Conservation (phyloP, 257 asterid species). For the Paulownia fortunei region DNA sequence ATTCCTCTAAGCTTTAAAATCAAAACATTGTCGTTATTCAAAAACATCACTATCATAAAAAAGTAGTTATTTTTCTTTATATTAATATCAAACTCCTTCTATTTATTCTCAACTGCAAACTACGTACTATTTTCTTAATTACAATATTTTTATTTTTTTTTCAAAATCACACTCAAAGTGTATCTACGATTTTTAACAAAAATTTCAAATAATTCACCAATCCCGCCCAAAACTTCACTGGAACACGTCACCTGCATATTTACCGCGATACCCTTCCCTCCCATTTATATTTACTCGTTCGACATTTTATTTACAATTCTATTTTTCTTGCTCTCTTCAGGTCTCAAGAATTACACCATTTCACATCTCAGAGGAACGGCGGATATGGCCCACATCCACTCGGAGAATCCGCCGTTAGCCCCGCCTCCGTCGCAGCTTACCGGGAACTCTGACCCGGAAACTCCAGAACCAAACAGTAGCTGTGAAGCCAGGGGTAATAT, state of each 20-base stretch:
- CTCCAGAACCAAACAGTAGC: slow-evolving; percentile 20
- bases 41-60: too few species aligned
- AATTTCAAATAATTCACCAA: slow-evolving; percentile 6
- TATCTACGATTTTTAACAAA: neutral
- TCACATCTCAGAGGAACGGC: slow-evolving; percentile 33
- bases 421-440: slow-evolving; percentile 23
- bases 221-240: slow-evolving; percentile 33
- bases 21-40: too few species aligned
- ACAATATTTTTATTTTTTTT: too few species aligned
- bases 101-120: neutral
- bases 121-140: neutral
- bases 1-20: too few species aligned
- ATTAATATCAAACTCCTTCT: too few species aligned
- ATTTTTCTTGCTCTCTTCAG: neutral
- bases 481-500: slow-evolving; percentile 14
- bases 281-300: neutral
- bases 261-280: slow-evolving; percentile 22
- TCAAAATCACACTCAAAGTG: neutral
- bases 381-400: slow-evolving; percentile 28
- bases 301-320: neutral
- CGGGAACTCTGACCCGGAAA: slow-evolving; percentile 11
- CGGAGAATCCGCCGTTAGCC: slow-evolving; percentile 17
- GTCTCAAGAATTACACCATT: neutral
- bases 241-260: neutral
- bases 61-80: too few species aligned